Conservation (phyloP, 163 green algal genomes). For the Scenedesmus sp. region DNA sequence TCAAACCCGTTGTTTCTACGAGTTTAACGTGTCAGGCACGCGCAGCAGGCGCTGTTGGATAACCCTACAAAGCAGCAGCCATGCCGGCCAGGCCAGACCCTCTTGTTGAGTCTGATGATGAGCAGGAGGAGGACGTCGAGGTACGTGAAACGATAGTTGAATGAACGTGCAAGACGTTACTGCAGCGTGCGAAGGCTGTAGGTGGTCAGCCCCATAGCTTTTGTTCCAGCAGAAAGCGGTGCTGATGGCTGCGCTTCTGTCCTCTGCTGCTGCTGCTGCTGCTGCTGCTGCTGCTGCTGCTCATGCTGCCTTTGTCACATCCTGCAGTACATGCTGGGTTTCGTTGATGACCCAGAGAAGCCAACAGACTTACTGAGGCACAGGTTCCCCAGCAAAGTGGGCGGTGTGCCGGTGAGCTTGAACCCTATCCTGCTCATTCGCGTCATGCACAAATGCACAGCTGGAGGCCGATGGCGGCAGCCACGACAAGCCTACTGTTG, state of each 20-base stretch:
- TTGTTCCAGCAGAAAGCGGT: neutral
- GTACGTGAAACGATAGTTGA: neutral
- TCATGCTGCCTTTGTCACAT: neutral
- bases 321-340: slow-evolving; percentile 76
- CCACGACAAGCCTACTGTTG: too few species aligned
- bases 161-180: neutral
- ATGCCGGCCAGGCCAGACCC: slow-evolving; percentile 30
- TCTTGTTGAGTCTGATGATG: slow-evolving; percentile 28
- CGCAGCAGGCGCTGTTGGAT: neutral
- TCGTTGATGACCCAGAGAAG: slow-evolving; percentile 65
- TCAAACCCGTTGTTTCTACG: too few species aligned
- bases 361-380: slow-evolving; percentile 75
- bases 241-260: neutral
- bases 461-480: too few species aligned
- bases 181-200: neutral
- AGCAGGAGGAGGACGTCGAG: slow-evolving; percentile 34
- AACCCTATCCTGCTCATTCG: neutral
- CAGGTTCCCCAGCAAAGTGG: slow-evolving; percentile 87
- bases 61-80: neutral
- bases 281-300: neutral
- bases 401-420: slow-evolving; percentile 72
- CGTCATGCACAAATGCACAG: too few species aligned
- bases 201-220: neutral
- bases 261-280: slow-evolving; percentile 8
- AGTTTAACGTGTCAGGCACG: neutral